phyloP scores from a whole-genome alignment of 176 grass and related monocot species.

The Eragrostis curvula region DNA sequence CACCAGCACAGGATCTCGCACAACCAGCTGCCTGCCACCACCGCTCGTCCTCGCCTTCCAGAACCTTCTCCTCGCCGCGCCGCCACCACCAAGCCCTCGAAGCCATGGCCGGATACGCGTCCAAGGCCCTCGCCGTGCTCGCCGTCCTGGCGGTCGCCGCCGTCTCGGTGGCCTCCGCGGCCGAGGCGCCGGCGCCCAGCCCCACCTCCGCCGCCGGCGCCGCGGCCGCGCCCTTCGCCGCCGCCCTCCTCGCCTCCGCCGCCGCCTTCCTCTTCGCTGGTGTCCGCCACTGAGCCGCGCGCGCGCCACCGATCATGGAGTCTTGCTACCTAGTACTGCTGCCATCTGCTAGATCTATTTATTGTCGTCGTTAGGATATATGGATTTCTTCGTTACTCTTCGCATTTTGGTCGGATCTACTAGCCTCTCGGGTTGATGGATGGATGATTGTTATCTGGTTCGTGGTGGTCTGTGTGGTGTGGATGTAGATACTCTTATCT shows the following conservation, averaged over 20 bases:
- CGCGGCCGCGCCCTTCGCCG: constrained; percentile 37
- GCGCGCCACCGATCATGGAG: neutral
- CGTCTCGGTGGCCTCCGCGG: constrained; percentile 36
- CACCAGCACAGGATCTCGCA: constrained; percentile 31
- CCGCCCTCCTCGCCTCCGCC: constrained; percentile 54
- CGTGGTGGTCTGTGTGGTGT: neutral
- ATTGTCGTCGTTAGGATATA: neutral
- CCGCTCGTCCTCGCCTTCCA: neutral
- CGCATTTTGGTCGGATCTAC: constrained; percentile 56
- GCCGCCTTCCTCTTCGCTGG: constrained; percentile 56
- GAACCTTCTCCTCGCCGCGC: constrained; percentile 2
- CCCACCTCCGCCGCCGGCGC: constrained; percentile 47
- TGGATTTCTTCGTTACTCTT: constrained; percentile 46
- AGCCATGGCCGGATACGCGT: constrained; percentile 51
- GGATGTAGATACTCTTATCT: constrained; percentile 45
- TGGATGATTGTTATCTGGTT: neutral
- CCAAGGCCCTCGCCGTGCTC: constrained; percentile 50
- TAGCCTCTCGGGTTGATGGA: neutral
- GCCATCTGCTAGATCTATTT: constrained; percentile 50
- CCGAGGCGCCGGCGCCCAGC: constrained; percentile 54
- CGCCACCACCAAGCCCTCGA: neutral
- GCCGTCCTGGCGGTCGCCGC: constrained; percentile 37
- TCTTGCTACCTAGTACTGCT: neutral
- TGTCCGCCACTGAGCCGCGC: constrained; percentile 50
- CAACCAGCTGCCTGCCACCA: neutral